phyloP scores from a whole-genome alignment of 768 basidiomycete genomes.

The Hemileccinum impolitum region DNA sequence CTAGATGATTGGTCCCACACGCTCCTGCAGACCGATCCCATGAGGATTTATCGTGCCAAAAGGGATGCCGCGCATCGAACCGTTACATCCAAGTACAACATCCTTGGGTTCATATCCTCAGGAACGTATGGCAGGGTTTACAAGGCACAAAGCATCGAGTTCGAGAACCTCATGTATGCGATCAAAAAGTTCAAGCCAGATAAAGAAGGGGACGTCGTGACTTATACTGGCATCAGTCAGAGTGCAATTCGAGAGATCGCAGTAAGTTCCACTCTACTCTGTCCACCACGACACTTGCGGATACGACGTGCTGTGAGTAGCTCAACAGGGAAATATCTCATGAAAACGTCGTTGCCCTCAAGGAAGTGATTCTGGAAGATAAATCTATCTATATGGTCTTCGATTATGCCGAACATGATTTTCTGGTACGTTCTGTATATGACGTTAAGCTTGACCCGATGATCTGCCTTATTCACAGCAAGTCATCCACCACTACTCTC shows the following conservation, averaged over 20 bases:
- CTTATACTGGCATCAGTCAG: slow-evolving; percentile 97
- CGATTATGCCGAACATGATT: slow-evolving; percentile 98
- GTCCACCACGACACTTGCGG: slow-evolving; percentile 17
- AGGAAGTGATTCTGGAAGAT: slow-evolving; percentile 95
- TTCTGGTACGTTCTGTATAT: slow-evolving; percentile 60
- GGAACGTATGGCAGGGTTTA: slow-evolving; percentile 99
- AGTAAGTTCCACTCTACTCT: slow-evolving; percentile 41
- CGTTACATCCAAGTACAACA: slow-evolving; percentile 81
- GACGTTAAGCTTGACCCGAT: neutral
- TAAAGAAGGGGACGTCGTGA: slow-evolving; percentile 94
- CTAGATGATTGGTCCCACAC: slow-evolving; percentile 37
- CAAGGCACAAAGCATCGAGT: slow-evolving; percentile 81
- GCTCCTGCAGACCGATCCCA: slow-evolving; percentile 58
- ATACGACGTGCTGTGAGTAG: slow-evolving; percentile 35
- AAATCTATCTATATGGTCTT: slow-evolving; percentile 99
- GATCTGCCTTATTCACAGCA: slow-evolving; percentile 50
- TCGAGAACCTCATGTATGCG: slow-evolving; percentile 73
- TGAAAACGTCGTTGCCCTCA: slow-evolving; percentile 86
- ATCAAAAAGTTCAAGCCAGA: slow-evolving; percentile 99
- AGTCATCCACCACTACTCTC: slow-evolving; percentile 98
- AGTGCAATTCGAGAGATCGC: slow-evolving; percentile 97
- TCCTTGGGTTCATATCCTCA: slow-evolving; percentile 96
- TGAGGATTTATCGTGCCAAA: slow-evolving; percentile 81
- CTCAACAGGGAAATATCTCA: slow-evolving; percentile 87
- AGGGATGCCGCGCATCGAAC: slow-evolving; percentile 65